phyloP scores from a whole-genome alignment of 306 rosid genomes.

The Pterocarpus santalinus region DNA sequence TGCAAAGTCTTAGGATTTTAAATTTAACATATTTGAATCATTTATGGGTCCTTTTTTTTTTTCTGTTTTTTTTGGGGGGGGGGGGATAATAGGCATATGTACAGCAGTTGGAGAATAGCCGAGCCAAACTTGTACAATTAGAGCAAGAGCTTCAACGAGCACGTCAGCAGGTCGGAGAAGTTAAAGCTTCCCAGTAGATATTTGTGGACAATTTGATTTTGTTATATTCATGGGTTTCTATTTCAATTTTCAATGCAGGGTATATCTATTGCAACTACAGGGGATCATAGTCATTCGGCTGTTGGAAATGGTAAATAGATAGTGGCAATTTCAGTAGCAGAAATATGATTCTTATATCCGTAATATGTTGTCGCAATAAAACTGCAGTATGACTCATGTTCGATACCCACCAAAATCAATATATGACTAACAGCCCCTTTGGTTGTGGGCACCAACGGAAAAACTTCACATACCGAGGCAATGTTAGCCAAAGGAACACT shows the following conservation, averaged over 20 bases:
- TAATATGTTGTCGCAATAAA: neutral
- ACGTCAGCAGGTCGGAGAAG: constrained; percentile 75
- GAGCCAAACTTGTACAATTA: constrained; percentile 69
- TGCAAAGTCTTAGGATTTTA: constrained; percentile 33
- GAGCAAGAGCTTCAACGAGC: constrained; percentile 88
- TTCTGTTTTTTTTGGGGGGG: too few relatives aligned
- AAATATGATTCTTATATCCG: constrained; percentile 15
- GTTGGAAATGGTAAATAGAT: constrained; percentile 66
- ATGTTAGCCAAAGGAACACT: too few relatives aligned
- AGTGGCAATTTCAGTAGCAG: neutral
- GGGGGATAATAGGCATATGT: constrained; percentile 76
- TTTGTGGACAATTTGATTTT: neutral
- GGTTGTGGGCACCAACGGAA: too few relatives aligned
- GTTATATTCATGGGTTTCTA: constrained; percentile 5
- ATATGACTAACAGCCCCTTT: too few relatives aligned
- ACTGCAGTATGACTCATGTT: too few relatives aligned
- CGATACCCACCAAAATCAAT: too few relatives aligned
- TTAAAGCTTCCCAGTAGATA: constrained; percentile 21
- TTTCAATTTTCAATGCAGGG: constrained; percentile 57
- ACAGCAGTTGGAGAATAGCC: constrained; percentile 80
- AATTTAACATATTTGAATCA: constrained; percentile 55
- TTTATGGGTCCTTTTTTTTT: too few relatives aligned
- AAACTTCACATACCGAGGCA: too few relatives aligned
- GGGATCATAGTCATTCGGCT: constrained; percentile 62
- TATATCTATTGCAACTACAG: constrained; percentile 49